Evolutionary conservation across 192 early-diverging fungal species (phyloP), one percentile per base, ranked within the genome.

Genomic region (Lobosporangium transversale): DNA sequence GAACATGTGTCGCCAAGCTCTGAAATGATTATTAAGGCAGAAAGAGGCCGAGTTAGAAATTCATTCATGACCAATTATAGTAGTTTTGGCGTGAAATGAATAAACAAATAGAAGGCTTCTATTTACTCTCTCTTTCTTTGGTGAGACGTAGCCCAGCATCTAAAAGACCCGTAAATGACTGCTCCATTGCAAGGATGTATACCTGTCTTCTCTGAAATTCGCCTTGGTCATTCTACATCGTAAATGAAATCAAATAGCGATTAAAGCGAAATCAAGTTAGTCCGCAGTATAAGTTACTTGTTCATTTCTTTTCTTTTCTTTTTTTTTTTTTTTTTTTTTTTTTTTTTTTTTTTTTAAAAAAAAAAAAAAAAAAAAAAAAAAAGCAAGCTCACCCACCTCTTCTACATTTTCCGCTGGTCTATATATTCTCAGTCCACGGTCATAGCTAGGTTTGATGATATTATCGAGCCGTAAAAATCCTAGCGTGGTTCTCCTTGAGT

Each of bases 401-500:
- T 84, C 74, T 8, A 86, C 82, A 8, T 81, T 79, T 48, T 82
- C 82, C 50, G 67, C 68, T 17, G 79, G 75, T 53, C 81, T 75
- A 35, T 80, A 86, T 40, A 79, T 63, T 33, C 79, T 78, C 65
- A 86, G 69, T 11, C 79, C 81, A 10, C 75, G 54, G 17, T 81
- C 84, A 47, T 69, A 67, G 40, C 70, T 80, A 2, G 79, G 84
- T 50, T 78, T 80, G 33, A 80, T 80, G 17, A 79, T 64, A 27
- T 79, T 75, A 53, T 81, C 83, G 44, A 85, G 81, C 18, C 76
- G 75, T 15, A 86, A 53, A 57, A 86, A 86, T 9, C 80, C 83
- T 30, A 81, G 23, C 0, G 83, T 79, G 21, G 74, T 62, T 49
- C 75, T 81, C 15, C 45, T 73, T 9, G 78, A 62, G 31, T 78